Evolutionary conservation across 2,329 filamentous ascomycete genomes (phyloP).

Genomic region (Colletotrichum musicola): DNA sequence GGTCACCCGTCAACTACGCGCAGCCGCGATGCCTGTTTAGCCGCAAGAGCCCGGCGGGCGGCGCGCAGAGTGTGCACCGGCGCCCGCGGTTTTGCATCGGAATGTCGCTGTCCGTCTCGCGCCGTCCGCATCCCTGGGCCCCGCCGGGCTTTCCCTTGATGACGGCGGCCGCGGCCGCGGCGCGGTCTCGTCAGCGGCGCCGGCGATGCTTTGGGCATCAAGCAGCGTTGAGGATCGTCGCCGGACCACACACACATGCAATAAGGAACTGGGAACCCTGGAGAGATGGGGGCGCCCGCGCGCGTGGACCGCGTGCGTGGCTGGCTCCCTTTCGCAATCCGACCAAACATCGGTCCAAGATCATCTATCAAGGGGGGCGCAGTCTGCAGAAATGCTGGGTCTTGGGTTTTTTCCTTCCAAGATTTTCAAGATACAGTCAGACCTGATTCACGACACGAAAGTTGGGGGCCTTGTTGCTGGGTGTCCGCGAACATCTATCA

Average conservation of each 20-base stretch:
- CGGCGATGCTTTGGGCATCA: constrained; percentile 22
- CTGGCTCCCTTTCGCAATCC: constrained; percentile 19
- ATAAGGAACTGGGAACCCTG: constrained; percentile 17
- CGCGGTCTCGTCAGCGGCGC: constrained; percentile 25
- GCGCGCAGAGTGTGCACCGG: too few species aligned
- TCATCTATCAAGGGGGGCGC: constrained; percentile 14
- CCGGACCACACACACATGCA: constrained; percentile 11
- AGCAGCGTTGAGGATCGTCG: constrained; percentile 29
- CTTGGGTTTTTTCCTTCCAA: neutral
- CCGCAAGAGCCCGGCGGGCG: too few species aligned
- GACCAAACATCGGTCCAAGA: constrained; percentile 14
- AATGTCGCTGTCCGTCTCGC: neutral
- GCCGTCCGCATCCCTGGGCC: constrained; percentile 22
- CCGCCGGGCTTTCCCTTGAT: neutral
- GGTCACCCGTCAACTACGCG: too few species aligned
- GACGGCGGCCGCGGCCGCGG: constrained; percentile 1
- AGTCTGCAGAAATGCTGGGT: neutral
- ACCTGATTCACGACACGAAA: constrained; percentile 4
- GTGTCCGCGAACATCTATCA: neutral
- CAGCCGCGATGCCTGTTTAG: too few species aligned
- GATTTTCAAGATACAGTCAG: neutral
- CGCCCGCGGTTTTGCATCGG: neutral
- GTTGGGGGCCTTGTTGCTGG: neutral
- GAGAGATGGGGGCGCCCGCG: neutral
- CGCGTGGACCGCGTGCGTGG: neutral